A percentile compares a stretch with the other conserved stretches of the same genome.
Conservation (phyloP, 768 basidiomycete species). For the Dendrothele bispora region DNA sequence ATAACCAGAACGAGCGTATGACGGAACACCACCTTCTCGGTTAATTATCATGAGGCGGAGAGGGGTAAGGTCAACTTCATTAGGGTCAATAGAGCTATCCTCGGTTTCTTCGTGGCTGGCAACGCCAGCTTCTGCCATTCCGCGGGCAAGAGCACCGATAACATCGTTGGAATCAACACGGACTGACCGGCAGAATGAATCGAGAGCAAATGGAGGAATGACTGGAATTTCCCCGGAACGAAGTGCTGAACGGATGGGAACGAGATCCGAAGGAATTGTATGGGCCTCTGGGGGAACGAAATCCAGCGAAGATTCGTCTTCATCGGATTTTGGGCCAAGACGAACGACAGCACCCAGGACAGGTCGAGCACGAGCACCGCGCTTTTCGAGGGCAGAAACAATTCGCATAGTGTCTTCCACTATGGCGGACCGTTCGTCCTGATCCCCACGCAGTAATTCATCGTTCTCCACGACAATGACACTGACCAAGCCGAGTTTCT, state of each 20-base stretch:
- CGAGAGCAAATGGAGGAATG: slow-evolving; percentile 88
- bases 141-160: slow-evolving; percentile 80
- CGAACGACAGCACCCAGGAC: slow-evolving; percentile 85
- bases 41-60: slow-evolving; percentile 97
- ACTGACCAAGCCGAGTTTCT: slow-evolving; percentile 92
- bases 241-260: slow-evolving; percentile 85
- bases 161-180: slow-evolving; percentile 88
- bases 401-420: slow-evolving; percentile 85
- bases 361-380: slow-evolving; percentile 86
- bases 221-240: slow-evolving; percentile 96
- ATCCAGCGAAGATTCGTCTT: slow-evolving; percentile 29
- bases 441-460: slow-evolving; percentile 62
- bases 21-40: slow-evolving; percentile 94
- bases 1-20: slow-evolving; percentile 91
- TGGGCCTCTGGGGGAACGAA: slow-evolving; percentile 69
- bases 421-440: slow-evolving; percentile 64
- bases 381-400: slow-evolving; percentile 76
- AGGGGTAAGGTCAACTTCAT: slow-evolving; percentile 82
- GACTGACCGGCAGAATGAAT: slow-evolving; percentile 84
- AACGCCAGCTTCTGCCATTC: slow-evolving; percentile 65
- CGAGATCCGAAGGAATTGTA: slow-evolving; percentile 75
- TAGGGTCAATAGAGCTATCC: slow-evolving; percentile 34
- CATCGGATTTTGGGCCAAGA: slow-evolving; percentile 72
- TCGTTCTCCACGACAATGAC: slow-evolving; percentile 96
- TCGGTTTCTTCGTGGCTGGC: slow-evolving; percentile 29